phyloP scores from a whole-genome alignment of 2,329 filamentous ascomycete genomes.

The Berkeleyomyces rouxiae region DNA sequence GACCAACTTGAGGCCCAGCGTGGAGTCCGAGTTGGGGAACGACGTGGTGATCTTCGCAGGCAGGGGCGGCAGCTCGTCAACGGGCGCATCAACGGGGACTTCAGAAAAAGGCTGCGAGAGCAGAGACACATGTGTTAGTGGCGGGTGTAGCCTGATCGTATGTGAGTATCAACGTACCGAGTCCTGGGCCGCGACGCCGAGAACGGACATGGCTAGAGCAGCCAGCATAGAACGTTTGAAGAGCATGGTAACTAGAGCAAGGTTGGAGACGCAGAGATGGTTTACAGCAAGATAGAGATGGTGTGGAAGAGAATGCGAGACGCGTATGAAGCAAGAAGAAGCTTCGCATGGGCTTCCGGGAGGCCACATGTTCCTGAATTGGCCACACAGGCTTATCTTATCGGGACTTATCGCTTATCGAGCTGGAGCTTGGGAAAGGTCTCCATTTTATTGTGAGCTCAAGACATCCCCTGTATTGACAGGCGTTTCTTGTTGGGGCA shows the following conservation, averaged over 20 bases:
- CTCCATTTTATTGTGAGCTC: background rate
- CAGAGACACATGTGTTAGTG: background rate
- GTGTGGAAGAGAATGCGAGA: constrained; percentile 5
- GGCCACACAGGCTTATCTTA: background rate
- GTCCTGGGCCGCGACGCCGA: constrained; percentile 39
- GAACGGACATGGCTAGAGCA: constrained; percentile 51
- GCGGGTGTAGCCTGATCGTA: background rate
- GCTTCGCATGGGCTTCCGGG: background rate
- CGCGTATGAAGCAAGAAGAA: background rate
- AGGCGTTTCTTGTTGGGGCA: too few species aligned
- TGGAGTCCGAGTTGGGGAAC: constrained; percentile 56
- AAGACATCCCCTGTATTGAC: background rate
- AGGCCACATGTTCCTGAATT: constrained; percentile 10
- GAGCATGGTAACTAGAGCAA: constrained; percentile 40
- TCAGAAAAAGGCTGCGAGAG: constrained; percentile 7
- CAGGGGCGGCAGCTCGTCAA: constrained; percentile 10
- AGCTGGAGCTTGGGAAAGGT: background rate
- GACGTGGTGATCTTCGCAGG: constrained; percentile 36
- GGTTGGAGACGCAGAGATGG: constrained; percentile 12
- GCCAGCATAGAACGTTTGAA: constrained; percentile 57
- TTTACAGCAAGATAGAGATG: constrained; percentile 10
- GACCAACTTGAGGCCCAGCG: constrained; percentile 82
- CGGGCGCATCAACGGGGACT: constrained; percentile 1
- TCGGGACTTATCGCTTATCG: background rate
- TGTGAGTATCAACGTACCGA: constrained; percentile 1